Conservation (phyloP, 495 filamentous ascomycete genomes). For the Talaromyces ruber region DNA sequence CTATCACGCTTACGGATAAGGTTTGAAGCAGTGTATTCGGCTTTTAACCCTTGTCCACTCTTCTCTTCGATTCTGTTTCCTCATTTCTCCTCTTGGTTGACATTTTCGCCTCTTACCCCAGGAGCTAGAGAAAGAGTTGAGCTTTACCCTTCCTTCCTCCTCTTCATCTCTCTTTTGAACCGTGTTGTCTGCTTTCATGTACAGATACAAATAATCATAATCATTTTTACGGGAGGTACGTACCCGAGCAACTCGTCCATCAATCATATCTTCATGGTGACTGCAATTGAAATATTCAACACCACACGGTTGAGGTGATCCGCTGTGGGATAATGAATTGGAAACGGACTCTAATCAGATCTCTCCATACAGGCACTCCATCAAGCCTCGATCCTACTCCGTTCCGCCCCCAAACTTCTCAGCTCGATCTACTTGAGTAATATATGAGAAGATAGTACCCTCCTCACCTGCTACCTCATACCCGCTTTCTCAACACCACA, state of each 20-base stretch:
- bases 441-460: constrained; percentile 2
- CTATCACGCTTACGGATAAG: not conserved
- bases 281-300: not conserved
- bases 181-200: not conserved
- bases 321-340: not conserved
- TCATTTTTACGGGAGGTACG: not conserved
- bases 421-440: not conserved
- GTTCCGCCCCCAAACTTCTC: constrained; percentile 1
- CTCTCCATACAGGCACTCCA: not conserved
- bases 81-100: not conserved
- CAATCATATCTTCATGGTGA: not conserved
- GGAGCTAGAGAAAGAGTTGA: not conserved
- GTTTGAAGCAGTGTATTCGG: not conserved
- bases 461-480: not conserved
- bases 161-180: not conserved
- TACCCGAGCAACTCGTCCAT: not conserved
- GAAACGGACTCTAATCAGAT: not conserved
- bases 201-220: constrained; percentile 2
- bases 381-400: not conserved
- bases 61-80: not conserved
- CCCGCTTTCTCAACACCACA: not conserved
- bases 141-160: not conserved
- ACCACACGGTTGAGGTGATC: not conserved
- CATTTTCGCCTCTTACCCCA: not conserved
- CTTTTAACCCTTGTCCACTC: not conserved